Evolutionary conservation across 257 asterid species (phyloP), one percentile per base, ranked within the genome.

Genomic region (Solanum pinnatisectum): DNA sequence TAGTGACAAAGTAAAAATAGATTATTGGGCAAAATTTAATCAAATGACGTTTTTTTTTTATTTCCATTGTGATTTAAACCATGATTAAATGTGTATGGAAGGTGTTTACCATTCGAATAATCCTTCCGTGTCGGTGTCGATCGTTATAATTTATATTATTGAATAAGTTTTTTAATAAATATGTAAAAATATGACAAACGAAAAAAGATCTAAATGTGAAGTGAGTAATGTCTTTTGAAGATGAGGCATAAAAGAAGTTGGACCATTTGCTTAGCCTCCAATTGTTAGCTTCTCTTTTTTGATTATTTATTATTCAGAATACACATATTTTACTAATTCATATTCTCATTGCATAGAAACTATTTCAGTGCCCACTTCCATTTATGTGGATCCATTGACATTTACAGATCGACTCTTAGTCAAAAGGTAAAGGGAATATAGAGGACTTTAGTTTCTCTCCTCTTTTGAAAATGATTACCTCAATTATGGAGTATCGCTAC

Each of bases 81-180:
- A 3, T 5, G 10, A 3, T 52, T 2, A 52, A 16, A 52, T 52
- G 3, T 52, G 1, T 52, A 52, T 16, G 0, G 20, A 56, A 15
- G 6, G 0, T 63, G 15, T n/a, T 23, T 23, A 23, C 10, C 14
- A 10, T 63, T 6, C 15, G 6, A n/a, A 1, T 8, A 22, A 63
- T 1, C 7, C 6, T 23, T 1, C 0, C 14, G 0, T 16, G 2
- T 46, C 1, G 2, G 0, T n/a, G 7, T 60, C 11, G 14, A 60
- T 6, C 5, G 3, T 67, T 12, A 67, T 67, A 4, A 27, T 27
- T 67, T 25, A 67, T 67, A 12, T 6, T 25, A 67, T 25, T 67
- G 10, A 56, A 5, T 25, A 25, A 1, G 7, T 67, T 25, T 67
- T 14, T 27, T 5, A 27, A 27, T 27, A 67, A 27, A 27, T 12